These are phyloP conservation scores for Aphanomyces stellatus DNA, from an alignment of 352 stramenopile species.

Conservation along the genomic window DNA sequence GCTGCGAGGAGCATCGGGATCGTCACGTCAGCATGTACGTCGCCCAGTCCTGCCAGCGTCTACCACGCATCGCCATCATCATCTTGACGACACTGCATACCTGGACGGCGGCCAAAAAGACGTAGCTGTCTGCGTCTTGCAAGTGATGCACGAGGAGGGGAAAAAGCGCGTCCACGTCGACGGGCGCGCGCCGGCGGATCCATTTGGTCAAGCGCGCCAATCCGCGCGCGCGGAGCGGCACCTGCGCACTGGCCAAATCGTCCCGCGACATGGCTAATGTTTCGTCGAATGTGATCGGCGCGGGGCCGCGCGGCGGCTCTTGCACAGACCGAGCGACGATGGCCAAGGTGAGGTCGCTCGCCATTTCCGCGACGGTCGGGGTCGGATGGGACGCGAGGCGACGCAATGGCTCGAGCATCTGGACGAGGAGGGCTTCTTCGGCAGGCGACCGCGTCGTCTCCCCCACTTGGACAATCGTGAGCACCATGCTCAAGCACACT, in stretches of 20 bases:
- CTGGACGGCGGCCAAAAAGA: slow-evolving; percentile 75
- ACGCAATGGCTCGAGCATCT: slow-evolving; percentile 59
- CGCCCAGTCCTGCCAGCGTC: slow-evolving; percentile 47
- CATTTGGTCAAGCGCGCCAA: slow-evolving; percentile 69
- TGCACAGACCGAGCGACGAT: slow-evolving; percentile 44
- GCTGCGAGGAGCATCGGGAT: slow-evolving; percentile 55
- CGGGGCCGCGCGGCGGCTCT: background rate
- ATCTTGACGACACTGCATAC: background rate
- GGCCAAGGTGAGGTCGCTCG: slow-evolving; percentile 46
- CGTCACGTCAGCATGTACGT: slow-evolving; percentile 48
- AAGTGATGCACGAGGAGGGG: slow-evolving; percentile 54
- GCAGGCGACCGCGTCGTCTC: slow-evolving; percentile 31
- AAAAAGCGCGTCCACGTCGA: slow-evolving; percentile 44
- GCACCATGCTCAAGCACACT: slow-evolving; percentile 64
- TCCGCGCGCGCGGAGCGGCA: slow-evolving; percentile 63
- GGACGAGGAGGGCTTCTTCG: slow-evolving; percentile 49
- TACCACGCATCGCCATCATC: background rate
- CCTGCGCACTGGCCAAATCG: slow-evolving; percentile 51
- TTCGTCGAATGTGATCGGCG: slow-evolving; percentile 34
- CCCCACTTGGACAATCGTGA: slow-evolving; percentile 72
- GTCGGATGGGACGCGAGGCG: slow-evolving; percentile 39
- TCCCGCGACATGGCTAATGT: slow-evolving; percentile 40
- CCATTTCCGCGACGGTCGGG: slow-evolving; percentile 61
- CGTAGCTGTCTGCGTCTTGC: slow-evolving; percentile 69
- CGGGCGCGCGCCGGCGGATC: slow-evolving; percentile 31